Conservation (phyloP, 2,329 filamentous ascomycete genomes). For the Anthostomella pinea region DNA sequence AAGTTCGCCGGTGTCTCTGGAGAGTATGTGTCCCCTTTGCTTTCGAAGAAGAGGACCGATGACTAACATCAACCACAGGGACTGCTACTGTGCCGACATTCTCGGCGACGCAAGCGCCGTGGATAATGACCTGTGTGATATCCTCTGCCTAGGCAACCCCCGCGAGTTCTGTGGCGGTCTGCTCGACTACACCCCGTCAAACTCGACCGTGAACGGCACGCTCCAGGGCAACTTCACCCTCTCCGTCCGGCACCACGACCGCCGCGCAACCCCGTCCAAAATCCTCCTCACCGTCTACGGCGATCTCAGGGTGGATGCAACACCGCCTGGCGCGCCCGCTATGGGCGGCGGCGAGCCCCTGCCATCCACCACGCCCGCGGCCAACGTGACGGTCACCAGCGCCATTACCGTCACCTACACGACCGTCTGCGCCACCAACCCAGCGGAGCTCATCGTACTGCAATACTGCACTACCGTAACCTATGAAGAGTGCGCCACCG, state of each 20-base stretch:
- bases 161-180: slow-evolving; percentile 42
- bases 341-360: slow-evolving; percentile 26
- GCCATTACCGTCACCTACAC: slow-evolving; percentile 33
- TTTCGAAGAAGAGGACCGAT: slow-evolving; percentile 1
- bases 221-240: background rate
- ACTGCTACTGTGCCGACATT: slow-evolving; percentile 45
- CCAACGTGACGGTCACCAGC: slow-evolving; percentile 18
- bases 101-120: slow-evolving; percentile 40
- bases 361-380: background rate
- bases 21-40: slow-evolving; percentile 21
- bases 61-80: slow-evolving; percentile 16
- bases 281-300: slow-evolving; percentile 45
- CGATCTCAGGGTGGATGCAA: slow-evolving; percentile 28
- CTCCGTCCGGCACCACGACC: slow-evolving; percentile 1
- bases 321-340: slow-evolving; percentile 33
- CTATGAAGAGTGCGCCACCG: slow-evolving; percentile 18
- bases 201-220: slow-evolving; percentile 2
- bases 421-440: slow-evolving; percentile 34
- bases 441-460: slow-evolving; percentile 29
- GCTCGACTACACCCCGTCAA: slow-evolving; percentile 12
- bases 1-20: slow-evolving; percentile 40
- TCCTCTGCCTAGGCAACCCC: slow-evolving; percentile 40
- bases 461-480: slow-evolving; percentile 33
- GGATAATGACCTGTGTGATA: slow-evolving; percentile 34
- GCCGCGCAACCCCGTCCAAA: slow-evolving; percentile 27